Conservation (phyloP, 257 asterid species). For the Prunella vulgaris region DNA sequence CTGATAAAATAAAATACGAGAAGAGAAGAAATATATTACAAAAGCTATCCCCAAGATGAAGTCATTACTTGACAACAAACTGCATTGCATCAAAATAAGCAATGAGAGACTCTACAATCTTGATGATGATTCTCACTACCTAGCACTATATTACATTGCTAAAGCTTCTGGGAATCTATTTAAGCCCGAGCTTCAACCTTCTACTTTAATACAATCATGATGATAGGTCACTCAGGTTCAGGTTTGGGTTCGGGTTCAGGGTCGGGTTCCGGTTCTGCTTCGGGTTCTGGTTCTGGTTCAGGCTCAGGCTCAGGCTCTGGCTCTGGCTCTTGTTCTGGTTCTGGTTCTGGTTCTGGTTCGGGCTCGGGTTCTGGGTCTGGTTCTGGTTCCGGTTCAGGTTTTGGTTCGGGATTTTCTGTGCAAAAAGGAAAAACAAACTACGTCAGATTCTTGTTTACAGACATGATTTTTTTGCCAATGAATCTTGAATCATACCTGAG, state of each 20-base stretch:
- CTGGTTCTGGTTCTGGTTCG: no score
- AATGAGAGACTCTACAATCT: constrained; percentile 3
- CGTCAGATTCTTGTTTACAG: background rate
- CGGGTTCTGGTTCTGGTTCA: no score
- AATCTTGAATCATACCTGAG: constrained; percentile 22
- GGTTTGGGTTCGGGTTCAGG: background rate
- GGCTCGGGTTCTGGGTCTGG: no score
- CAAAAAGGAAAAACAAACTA: background rate
- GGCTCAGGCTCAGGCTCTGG: no score
- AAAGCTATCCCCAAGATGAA: background rate
- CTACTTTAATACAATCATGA: background rate
- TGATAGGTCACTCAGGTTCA: constrained; percentile 12
- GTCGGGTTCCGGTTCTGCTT: no score
- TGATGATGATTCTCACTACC: constrained; percentile 11
- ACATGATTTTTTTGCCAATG: background rate
- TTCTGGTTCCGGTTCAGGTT: no score
- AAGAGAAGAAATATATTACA: background rate
- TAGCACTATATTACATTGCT: constrained; percentile 5
- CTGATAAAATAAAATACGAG: background rate
- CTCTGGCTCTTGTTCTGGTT: no score
- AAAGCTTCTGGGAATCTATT: constrained; percentile 16
- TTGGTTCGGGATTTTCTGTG: constrained; percentile 17
- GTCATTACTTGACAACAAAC: background rate
- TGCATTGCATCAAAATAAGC: constrained; percentile 11
- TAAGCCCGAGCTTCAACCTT: constrained; percentile 11